Percentiles rank a stretch among this genome's conserved stretches.
Conservation (phyloP, 2,329 filamentous ascomycete species). For the Aplosporella prunicola region DNA sequence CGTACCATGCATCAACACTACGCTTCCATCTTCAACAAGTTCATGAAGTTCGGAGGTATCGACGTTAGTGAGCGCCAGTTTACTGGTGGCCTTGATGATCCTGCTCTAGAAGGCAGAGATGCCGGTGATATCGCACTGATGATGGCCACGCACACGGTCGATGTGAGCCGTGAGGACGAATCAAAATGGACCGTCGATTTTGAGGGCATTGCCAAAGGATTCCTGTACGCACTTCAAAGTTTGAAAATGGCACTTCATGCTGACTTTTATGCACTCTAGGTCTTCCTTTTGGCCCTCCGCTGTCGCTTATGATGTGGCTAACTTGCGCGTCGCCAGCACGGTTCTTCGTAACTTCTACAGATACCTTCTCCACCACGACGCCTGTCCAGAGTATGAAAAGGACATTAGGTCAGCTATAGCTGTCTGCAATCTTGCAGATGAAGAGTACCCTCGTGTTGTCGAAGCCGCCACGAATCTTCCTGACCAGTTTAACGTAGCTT, state of each 20-base stretch:
- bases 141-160: conserved; percentile 53
- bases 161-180: conserved; percentile 37
- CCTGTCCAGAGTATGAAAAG: conserved; percentile 68
- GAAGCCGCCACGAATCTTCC: conserved; percentile 50
- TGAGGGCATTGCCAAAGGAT: conserved; percentile 64
- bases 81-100: conserved; percentile 48
- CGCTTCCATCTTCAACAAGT: conserved; percentile 62
- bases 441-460: conserved; percentile 55
- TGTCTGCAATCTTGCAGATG: conserved; percentile 56
- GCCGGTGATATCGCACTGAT: conserved; percentile 55
- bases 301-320: conserved; percentile 42
- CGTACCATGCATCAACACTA: conserved; percentile 62
- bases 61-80: conserved; percentile 55
- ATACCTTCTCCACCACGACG: conserved; percentile 75
- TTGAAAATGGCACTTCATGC: background rate
- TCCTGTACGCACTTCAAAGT: conserved; percentile 66
- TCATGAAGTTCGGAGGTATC: conserved; percentile 75
- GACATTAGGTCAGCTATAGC: conserved; percentile 57
- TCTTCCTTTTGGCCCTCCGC: conserved; percentile 47
- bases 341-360: conserved; percentile 80
- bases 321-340: conserved; percentile 50
- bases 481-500: conserved; percentile 71
- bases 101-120: conserved; percentile 53
- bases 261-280: conserved; percentile 20
- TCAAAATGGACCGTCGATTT: conserved; percentile 74